Percentiles rank a stretch among this genome's conserved stretches.
Conservation (phyloP, 306 rosid species). For the Purshia tridentata region DNA sequence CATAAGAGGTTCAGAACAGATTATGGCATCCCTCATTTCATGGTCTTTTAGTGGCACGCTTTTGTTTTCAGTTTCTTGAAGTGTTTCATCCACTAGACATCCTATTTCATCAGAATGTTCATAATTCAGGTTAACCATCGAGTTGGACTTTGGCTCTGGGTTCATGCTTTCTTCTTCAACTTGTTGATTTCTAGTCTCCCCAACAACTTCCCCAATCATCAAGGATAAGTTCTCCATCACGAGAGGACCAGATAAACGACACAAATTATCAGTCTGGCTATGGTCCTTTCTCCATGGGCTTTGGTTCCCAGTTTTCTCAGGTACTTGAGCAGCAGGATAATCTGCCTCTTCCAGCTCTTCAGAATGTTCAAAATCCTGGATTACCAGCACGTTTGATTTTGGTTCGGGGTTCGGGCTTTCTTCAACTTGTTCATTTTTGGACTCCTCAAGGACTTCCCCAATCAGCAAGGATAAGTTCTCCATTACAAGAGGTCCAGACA, state of each 20-base stretch:
- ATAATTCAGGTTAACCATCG: slow-evolving; percentile 20
- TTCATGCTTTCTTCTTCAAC: slow-evolving; percentile 8
- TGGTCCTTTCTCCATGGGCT: slow-evolving; percentile 11
- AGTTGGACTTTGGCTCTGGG: slow-evolving; percentile 19
- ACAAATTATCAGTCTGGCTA: slow-evolving; percentile 26
- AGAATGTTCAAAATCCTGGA: neutral
- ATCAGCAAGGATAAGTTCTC: too few species aligned
- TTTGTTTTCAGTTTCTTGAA: slow-evolving; percentile 23
- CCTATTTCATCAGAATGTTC: slow-evolving; percentile 25
- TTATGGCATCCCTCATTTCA: slow-evolving; percentile 23
- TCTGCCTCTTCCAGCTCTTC: slow-evolving; percentile 9
- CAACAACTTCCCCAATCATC: slow-evolving; percentile 19
- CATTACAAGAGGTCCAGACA: neutral
- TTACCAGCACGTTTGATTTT: neutral
- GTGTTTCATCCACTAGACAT: slow-evolving; percentile 18
- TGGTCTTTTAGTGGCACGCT: neutral
- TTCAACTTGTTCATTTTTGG: slow-evolving; percentile 16
- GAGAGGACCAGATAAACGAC: neutral
- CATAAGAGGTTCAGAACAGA: slow-evolving; percentile 19
- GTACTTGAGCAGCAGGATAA: slow-evolving; percentile 9
- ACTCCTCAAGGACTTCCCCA: neutral
- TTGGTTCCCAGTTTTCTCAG: slow-evolving; percentile 25
- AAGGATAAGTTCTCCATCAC: slow-evolving; percentile 4
- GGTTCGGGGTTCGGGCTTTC: neutral
- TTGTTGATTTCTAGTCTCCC: slow-evolving; percentile 29